These are phyloP conservation scores for Trifolium repens DNA, from an alignment of 306 rosid species.

Conservation along the genomic window DNA sequence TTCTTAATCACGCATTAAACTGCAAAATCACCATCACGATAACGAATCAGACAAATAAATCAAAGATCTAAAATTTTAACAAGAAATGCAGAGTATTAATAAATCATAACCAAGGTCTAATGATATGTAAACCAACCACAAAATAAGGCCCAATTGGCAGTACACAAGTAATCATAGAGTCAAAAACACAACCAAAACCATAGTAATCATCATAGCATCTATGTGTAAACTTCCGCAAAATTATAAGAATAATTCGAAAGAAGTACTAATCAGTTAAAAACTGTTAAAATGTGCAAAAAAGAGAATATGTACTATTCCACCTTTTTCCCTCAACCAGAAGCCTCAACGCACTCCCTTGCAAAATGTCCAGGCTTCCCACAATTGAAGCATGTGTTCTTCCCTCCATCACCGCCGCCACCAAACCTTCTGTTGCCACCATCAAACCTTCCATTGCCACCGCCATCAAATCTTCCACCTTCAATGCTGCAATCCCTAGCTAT, in stretches of 20 bases:
- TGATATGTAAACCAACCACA: constrained; percentile 2
- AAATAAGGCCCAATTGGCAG: constrained; percentile 44
- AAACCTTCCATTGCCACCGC: constrained; percentile 44
- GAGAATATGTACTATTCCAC: constrained; percentile 68
- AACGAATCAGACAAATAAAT: constrained; percentile 22
- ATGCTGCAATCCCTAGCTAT: constrained; percentile 71
- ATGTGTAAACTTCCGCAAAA: constrained; percentile 46
- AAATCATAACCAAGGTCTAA: constrained; percentile 32
- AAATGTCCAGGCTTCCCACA: constrained; percentile 83
- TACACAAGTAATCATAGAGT: constrained; percentile 31
- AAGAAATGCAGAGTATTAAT: not conserved
- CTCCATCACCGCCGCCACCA: constrained; percentile 37
- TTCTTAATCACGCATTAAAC: constrained; percentile 8
- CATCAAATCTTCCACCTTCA: constrained; percentile 45
- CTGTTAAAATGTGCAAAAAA: constrained; percentile 28
- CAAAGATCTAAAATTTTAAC: constrained; percentile 2
- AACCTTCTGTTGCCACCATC: constrained; percentile 31
- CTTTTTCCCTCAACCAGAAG: constrained; percentile 51
- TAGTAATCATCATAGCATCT: no score
- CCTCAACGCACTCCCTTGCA: constrained; percentile 74
- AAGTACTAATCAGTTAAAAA: constrained; percentile 31
- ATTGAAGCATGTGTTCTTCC: constrained; percentile 54
- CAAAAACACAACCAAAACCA: constrained; percentile 13
- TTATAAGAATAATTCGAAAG: constrained; percentile 36
- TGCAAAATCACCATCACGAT: not conserved